A percentile compares a stretch with the other conserved stretches of the same genome.
These are phyloP conservation scores for Kregervanrija delftensis DNA, from an alignment of 805 yeast genomes.

Conservation along the genomic window DNA sequence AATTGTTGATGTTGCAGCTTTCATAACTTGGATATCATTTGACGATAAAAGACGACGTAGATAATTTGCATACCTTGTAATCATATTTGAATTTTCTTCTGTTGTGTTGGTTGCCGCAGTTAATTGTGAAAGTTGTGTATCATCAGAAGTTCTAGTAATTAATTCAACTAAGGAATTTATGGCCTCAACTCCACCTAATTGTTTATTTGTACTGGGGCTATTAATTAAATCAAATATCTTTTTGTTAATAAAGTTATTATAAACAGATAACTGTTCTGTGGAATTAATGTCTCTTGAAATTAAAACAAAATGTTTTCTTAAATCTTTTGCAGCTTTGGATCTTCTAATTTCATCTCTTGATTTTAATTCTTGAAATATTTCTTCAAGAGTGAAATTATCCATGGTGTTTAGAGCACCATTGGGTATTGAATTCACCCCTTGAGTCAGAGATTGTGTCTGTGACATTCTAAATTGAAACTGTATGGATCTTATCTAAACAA, in stretches of 20 bases:
- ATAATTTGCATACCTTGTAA: slow-evolving; percentile 88
- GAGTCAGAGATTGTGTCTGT: slow-evolving; percentile 1
- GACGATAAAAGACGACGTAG: slow-evolving; percentile 74
- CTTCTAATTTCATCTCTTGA: slow-evolving; percentile 37
- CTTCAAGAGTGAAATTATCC: slow-evolving; percentile 36
- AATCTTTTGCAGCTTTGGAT: slow-evolving; percentile 57
- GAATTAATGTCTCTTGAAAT: slow-evolving; percentile 70
- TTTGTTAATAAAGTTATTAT: slow-evolving; percentile 80
- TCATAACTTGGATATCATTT: slow-evolving; percentile 78
- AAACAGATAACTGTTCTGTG: slow-evolving; percentile 72
- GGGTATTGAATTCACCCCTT: not conserved
- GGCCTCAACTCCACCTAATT: slow-evolving; percentile 87
- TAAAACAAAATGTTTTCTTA: slow-evolving; percentile 61
- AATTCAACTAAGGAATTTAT: slow-evolving; percentile 81
- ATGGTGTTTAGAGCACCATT: slow-evolving; percentile 12
- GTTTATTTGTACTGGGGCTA: slow-evolving; percentile 61
- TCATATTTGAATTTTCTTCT: slow-evolving; percentile 80
- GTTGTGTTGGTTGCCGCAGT: slow-evolving; percentile 27
- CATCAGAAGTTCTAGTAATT: slow-evolving; percentile 54
- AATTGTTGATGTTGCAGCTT: slow-evolving; percentile 75
- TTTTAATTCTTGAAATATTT: slow-evolving; percentile 46
- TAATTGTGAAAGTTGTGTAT: slow-evolving; percentile 25
- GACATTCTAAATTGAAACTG: slow-evolving; percentile 3
- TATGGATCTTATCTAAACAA: too few relatives aligned
- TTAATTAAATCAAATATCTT: slow-evolving; percentile 80